phyloP scores from a whole-genome alignment of 345 rosid genomes.

The Citrus maxima region DNA sequence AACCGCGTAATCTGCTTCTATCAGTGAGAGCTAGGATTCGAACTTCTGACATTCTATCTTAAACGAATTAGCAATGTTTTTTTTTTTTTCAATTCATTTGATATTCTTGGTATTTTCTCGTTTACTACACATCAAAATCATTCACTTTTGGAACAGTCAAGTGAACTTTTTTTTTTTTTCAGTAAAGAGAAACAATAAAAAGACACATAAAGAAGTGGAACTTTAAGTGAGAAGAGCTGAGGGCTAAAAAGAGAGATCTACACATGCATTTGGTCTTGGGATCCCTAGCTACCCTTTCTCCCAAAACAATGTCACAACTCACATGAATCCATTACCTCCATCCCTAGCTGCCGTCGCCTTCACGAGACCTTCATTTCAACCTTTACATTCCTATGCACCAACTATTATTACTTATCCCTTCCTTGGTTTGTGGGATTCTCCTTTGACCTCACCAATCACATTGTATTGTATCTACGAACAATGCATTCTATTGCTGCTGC shows the following conservation, averaged over 20 bases:
- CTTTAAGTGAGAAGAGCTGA: background rate
- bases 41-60: too few relatives aligned
- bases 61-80: too few relatives aligned
- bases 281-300: constrained; percentile 9
- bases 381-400: constrained; percentile 11
- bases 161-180: too few relatives aligned
- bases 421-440: constrained; percentile 43
- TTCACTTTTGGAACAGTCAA: too few relatives aligned
- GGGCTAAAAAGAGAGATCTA: background rate
- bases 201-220: constrained; percentile 3
- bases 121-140: too few relatives aligned
- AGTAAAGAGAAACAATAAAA: background rate
- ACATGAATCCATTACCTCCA: constrained; percentile 26
- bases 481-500: background rate
- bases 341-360: constrained; percentile 49
- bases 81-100: too few relatives aligned
- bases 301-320: constrained; percentile 12
- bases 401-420: background rate
- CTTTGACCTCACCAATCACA: constrained; percentile 22
- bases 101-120: too few relatives aligned
- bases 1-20: too few relatives aligned
- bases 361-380: constrained; percentile 46
- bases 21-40: too few relatives aligned
- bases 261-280: constrained; percentile 20
- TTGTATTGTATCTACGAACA: background rate